phyloP scores from a whole-genome alignment of 176 grass and related monocot species.

The Cenchrus americanus region DNA sequence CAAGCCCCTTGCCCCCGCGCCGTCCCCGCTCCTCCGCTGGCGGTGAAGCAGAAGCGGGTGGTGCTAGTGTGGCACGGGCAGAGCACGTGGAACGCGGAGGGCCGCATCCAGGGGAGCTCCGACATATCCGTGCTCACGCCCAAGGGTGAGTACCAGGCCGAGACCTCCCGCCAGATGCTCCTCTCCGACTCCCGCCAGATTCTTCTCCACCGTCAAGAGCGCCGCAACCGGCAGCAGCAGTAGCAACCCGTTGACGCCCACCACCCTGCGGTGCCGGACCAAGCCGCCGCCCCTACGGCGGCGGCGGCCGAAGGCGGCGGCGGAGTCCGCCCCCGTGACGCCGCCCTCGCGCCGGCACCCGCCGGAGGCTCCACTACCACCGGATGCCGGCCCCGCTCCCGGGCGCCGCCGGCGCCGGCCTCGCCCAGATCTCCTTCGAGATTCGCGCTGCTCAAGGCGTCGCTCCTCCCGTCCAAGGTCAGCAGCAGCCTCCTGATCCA shows the following conservation, averaged over 20 bases:
- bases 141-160: constrained; percentile 87
- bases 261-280: constrained; percentile 62
- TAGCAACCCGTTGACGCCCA: constrained; percentile 46
- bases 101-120: constrained; percentile 94
- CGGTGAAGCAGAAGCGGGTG: constrained; percentile 86
- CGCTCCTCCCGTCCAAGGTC: constrained; percentile 71
- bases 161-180: constrained; percentile 89
- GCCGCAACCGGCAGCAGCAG: constrained; percentile 23
- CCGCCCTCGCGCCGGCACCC: constrained; percentile 8
- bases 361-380: constrained; percentile 12
- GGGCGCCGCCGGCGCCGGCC: constrained; percentile 66
- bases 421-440: constrained; percentile 92
- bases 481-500: background rate
- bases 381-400: constrained; percentile 56
- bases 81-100: constrained; percentile 98
- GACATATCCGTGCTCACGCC: constrained; percentile 81
- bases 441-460: constrained; percentile 86
- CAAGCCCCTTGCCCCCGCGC: too few species aligned
- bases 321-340: constrained; percentile 20
- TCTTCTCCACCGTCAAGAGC: constrained; percentile 63
- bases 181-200: constrained; percentile 73
- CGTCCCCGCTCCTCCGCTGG: too few species aligned
- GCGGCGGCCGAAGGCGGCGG: too few species aligned
- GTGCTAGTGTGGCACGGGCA: constrained; percentile 94
- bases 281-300: constrained; percentile 46